Conservation (phyloP, 305 asterid genomes). For the Fraxinus sp. region DNA sequence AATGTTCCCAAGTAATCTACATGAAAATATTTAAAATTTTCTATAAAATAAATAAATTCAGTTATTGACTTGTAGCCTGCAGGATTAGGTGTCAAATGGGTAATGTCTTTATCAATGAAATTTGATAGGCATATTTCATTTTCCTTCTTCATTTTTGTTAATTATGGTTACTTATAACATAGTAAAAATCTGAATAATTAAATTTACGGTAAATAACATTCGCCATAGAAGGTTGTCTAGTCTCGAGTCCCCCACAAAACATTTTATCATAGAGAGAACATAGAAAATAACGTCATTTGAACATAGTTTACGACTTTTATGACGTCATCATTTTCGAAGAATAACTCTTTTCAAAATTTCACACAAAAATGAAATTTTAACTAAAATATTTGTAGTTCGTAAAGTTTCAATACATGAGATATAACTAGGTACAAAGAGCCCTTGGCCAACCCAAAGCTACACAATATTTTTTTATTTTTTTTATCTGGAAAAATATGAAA, state of each 20-base stretch:
- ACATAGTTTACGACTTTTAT: not conserved
- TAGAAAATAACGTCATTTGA: not conserved
- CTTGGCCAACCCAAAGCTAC: not conserved
- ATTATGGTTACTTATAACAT: not conserved
- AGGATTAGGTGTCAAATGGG: not conserved
- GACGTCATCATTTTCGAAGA: not conserved
- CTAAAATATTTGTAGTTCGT: too few species aligned
- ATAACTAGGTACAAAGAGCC: not conserved
- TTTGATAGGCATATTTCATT: not conserved
- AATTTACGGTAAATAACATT: too few species aligned
- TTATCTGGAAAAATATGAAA: not conserved
- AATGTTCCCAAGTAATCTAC: not conserved
- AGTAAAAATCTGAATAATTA: too few species aligned
- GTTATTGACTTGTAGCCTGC: not conserved
- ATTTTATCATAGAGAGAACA: not conserved
- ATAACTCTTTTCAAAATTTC: too few species aligned
- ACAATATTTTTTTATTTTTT: too few species aligned
- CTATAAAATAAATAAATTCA: not conserved
- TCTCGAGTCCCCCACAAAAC: not conserved
- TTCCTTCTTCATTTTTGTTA: not conserved
- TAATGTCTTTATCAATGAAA: not conserved
- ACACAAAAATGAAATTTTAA: not conserved
- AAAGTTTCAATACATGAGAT: too few species aligned
- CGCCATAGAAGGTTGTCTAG: too few species aligned
- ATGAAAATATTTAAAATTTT: not conserved